phyloP scores from a whole-genome alignment of 1,284 basidiomycete genomes.

The Papiliotrema flavescens region DNA sequence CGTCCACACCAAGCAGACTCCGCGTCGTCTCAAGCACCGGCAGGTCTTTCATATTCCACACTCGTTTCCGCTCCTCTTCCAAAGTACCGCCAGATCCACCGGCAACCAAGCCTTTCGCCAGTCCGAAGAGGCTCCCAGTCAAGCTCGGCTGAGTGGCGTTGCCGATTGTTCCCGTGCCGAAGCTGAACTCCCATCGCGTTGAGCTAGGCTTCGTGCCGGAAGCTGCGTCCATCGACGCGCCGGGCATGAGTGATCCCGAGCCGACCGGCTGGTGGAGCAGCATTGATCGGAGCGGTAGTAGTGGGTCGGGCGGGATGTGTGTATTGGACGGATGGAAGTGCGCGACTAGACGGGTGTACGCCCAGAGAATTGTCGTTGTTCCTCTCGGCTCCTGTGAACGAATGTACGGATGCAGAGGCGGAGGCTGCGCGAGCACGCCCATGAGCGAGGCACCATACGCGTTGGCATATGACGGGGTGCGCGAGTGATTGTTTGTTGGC shows the following conservation, averaged over 20 bases:
- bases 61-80: slow-evolving; percentile 46
- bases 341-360: slow-evolving; percentile 43
- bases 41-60: slow-evolving; percentile 47
- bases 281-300: slow-evolving; percentile 45
- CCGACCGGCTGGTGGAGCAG: slow-evolving; percentile 49
- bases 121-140: slow-evolving; percentile 46
- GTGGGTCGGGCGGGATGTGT: slow-evolving; percentile 49
- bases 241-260: slow-evolving; percentile 32
- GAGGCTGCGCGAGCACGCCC: slow-evolving; percentile 11
- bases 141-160: slow-evolving; percentile 42
- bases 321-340: slow-evolving; percentile 45
- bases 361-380: slow-evolving; percentile 45
- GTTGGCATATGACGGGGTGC: slow-evolving; percentile 37
- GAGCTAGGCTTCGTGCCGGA: slow-evolving; percentile 6
- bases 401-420: slow-evolving; percentile 30
- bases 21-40: slow-evolving; percentile 46
- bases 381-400: slow-evolving; percentile 24
- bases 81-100: slow-evolving; percentile 41
- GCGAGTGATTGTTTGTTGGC: slow-evolving; percentile 9
- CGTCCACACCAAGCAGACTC: slow-evolving; percentile 45
- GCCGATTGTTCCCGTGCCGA: slow-evolving; percentile 45
- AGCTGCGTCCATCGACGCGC: background rate
- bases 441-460: slow-evolving; percentile 26
- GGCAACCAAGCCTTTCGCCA: slow-evolving; percentile 44
- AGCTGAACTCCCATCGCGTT: slow-evolving; percentile 40